These are phyloP conservation scores for Syzygium syzygioides DNA, from an alignment of 441 rosid species.

Conservation along the genomic window DNA sequence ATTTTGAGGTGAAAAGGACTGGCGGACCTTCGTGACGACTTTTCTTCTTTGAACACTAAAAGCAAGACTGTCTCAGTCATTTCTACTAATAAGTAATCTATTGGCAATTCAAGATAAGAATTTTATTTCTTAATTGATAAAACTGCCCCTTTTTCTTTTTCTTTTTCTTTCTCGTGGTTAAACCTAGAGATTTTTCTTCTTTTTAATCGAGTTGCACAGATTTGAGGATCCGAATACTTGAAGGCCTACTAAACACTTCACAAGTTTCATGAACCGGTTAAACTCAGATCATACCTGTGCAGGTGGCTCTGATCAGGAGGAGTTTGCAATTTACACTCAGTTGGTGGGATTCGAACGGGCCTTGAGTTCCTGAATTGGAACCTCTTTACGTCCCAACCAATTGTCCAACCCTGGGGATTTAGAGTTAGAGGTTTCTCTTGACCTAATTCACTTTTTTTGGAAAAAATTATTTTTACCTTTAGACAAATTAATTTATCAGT, in stretches of 20 bases:
- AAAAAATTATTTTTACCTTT: no score
- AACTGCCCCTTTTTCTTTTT: neutral
- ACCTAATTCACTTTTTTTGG: no score
- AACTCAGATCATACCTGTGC: no score
- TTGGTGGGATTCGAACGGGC: neutral
- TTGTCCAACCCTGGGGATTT: no score
- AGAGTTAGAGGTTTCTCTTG: no score
- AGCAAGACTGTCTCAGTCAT: neutral
- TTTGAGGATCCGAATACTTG: neutral
- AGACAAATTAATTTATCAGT: no score
- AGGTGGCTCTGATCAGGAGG: neutral
- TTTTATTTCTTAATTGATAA: neutral
- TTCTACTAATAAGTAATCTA: neutral
- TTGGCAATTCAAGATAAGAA: neutral
- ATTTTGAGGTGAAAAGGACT: neutral
- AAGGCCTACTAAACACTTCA: no score
- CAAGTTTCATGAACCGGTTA: neutral
- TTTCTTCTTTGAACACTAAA: neutral
- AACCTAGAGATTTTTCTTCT: no score
- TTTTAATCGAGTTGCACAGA: neutral
- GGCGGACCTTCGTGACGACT: neutral
- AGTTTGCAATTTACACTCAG: no score
- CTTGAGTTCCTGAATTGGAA: neutral
- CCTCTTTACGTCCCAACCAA: no score
- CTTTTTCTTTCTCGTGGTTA: neutral